These are phyloP conservation scores for Tubosaeta sp. DNA, from an alignment of 768 basidiomycete species.

Conservation along the genomic window DNA sequence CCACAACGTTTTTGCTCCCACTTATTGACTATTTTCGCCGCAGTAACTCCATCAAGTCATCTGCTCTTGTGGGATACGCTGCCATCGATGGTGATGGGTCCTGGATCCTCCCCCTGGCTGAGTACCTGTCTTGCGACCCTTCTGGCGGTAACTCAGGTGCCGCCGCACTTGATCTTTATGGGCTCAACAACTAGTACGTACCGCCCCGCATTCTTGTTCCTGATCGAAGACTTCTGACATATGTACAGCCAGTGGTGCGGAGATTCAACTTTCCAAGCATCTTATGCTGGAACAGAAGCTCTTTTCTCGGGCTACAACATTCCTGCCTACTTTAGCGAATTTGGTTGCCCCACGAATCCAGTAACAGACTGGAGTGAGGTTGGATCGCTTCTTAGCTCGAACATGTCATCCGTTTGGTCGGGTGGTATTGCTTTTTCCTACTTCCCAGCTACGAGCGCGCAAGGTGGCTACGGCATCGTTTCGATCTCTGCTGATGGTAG, in stretches of 20 bases:
- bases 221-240: conserved; percentile 1
- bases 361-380: conserved; percentile 76
- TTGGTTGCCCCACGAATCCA: conserved; percentile 64
- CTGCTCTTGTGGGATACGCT: conserved; percentile 77
- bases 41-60: conserved; percentile 60
- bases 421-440: conserved; percentile 89
- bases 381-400: conserved; percentile 60
- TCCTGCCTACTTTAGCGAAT: conserved; percentile 89
- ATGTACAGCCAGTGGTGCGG: conserved; percentile 78
- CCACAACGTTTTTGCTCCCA: background rate
- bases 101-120: conserved; percentile 65
- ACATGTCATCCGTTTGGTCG: conserved; percentile 79
- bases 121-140: conserved; percentile 76
- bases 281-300: conserved; percentile 52
- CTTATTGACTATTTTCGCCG: background rate
- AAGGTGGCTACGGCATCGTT: conserved; percentile 83
- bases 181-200: conserved; percentile 81
- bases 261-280: conserved; percentile 47
- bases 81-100: conserved; percentile 68
- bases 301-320: conserved; percentile 67
- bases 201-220: background rate
- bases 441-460: conserved; percentile 72
- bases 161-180: conserved; percentile 78
- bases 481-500: conserved; percentile 61
- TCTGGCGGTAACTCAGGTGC: conserved; percentile 47